These are phyloP conservation scores for Fagus sylvatica DNA, from an alignment of 306 rosid species.

Conservation along the genomic window DNA sequence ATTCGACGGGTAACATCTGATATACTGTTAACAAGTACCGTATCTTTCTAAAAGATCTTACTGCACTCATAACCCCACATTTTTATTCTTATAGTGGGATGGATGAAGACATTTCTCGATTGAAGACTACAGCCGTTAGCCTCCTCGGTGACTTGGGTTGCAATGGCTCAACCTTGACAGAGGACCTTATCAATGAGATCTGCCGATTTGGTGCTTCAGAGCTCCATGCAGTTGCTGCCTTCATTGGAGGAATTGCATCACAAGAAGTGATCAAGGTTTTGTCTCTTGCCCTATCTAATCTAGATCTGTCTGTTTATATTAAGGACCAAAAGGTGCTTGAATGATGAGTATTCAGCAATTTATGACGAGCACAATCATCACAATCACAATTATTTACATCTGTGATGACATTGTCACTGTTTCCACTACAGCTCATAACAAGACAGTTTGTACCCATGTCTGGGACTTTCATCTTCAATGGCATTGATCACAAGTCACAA, in stretches of 20 bases:
- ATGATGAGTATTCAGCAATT: background rate
- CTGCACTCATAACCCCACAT: too few relatives aligned
- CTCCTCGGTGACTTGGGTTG: constrained; percentile 88
- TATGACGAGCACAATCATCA: background rate
- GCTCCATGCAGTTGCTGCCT: constrained; percentile 92
- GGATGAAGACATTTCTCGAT: constrained; percentile 91
- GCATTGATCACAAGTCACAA: constrained; percentile 94
- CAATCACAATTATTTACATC: background rate
- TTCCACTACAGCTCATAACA: constrained; percentile 71
- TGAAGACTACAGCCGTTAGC: constrained; percentile 81
- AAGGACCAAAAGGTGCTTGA: background rate
- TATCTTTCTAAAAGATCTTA: background rate
- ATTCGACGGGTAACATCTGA: constrained; percentile 66
- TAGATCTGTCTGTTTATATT: constrained; percentile 1
- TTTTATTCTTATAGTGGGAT: constrained; percentile 53
- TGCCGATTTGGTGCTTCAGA: constrained; percentile 97
- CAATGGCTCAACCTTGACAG: constrained; percentile 74
- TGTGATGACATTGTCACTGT: background rate
- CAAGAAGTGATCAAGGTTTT: constrained; percentile 96
- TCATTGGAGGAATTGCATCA: constrained; percentile 92
- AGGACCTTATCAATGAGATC: constrained; percentile 96
- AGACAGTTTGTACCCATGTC: constrained; percentile 92
- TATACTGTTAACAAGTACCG: constrained; percentile 5
- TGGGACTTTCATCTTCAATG: constrained; percentile 87
- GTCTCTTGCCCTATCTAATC: constrained; percentile 9